Evolutionary conservation across 139 green algal genomes (phyloP).

Genomic region (Chlorella sp.): DNA sequence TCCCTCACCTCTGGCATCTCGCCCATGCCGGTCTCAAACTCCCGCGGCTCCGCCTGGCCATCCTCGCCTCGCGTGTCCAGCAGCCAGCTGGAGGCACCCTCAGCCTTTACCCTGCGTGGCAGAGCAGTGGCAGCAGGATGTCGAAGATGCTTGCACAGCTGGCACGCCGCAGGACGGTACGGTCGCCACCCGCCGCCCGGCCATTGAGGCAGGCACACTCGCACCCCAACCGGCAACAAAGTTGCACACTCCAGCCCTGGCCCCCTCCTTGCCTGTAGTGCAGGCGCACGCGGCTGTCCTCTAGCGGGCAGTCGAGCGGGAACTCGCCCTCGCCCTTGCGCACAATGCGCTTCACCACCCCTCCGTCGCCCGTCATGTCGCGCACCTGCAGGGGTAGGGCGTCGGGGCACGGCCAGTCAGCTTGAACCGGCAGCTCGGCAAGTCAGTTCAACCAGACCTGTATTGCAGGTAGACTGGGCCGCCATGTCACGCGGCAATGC

Average conservation of each 20-base stretch:
- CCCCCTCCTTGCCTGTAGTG: conserved; percentile 50
- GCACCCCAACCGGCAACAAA: background rate
- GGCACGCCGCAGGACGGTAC: background rate
- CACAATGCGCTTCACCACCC: conserved; percentile 71
- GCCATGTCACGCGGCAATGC: background rate
- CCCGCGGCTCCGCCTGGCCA: background rate
- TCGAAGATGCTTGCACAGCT: background rate
- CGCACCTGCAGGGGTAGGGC: conserved; percentile 60
- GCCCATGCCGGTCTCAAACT: conserved; percentile 46
- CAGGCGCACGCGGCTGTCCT: conserved; percentile 75
- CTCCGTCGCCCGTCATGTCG: conserved; percentile 79
- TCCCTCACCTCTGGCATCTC: conserved; percentile 38
- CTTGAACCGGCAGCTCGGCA: background rate
- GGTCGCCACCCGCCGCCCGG: background rate
- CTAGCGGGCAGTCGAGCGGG: conserved; percentile 82
- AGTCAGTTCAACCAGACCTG: too few relatives aligned
- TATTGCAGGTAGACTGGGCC: too few relatives aligned
- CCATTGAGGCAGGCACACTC: background rate
- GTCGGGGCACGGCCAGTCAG: background rate
- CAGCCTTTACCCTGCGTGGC: background rate
- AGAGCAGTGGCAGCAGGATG: background rate
- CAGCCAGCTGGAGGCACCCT: conserved; percentile 1
- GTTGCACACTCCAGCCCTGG: background rate
- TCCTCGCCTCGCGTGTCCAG: background rate
- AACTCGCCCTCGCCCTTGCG: conserved; percentile 78